Percentiles rank a stretch among this genome's conserved stretches.
Conservation (phyloP, 2,329 filamentous ascomycete species). For the Sarocladium strictum region DNA sequence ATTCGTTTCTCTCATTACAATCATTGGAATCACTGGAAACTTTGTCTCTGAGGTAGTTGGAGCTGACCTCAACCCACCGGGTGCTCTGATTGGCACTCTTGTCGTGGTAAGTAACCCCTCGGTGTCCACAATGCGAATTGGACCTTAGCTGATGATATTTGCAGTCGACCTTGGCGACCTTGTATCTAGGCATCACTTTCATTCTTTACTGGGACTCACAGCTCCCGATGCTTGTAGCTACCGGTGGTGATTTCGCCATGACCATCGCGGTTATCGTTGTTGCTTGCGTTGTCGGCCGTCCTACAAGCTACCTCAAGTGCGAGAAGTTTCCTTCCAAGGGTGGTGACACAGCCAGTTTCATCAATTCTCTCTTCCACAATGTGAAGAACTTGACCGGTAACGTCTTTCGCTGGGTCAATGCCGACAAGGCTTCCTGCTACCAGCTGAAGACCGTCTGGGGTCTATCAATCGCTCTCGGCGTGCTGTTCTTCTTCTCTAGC, state of each 20-base stretch:
- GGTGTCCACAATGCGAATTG: neutral
- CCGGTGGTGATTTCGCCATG: conserved; percentile 60
- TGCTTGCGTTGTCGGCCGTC: conserved; percentile 70
- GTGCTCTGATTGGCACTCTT: conserved; percentile 71
- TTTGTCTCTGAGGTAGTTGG: conserved; percentile 74
- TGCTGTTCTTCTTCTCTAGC: conserved; percentile 60
- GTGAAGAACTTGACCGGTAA: conserved; percentile 26
- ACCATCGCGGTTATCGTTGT: conserved; percentile 75
- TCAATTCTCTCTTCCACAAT: conserved; percentile 37
- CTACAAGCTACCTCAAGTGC: conserved; percentile 74
- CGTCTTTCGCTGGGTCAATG: conserved; percentile 41
- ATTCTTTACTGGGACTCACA: conserved; percentile 75
- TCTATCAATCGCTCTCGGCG: conserved; percentile 70
- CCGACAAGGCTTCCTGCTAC: conserved; percentile 61
- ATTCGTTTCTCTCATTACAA: conserved; percentile 62
- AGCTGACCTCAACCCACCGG: conserved; percentile 58
- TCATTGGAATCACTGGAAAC: conserved; percentile 76
- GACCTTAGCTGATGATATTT: neutral
- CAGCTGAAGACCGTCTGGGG: conserved; percentile 88
- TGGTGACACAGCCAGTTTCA: conserved; percentile 35
- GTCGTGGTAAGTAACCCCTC: conserved; percentile 60
- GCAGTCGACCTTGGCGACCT: conserved; percentile 49
- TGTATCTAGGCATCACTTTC: conserved; percentile 75
- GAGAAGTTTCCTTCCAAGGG: conserved; percentile 37
- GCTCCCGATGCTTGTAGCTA: conserved; percentile 66